Percentiles rank a stretch among this genome's conserved stretches.
phyloP scores from a whole-genome alignment of 164 flowering plant species.

The Dillenia turbinata region DNA sequence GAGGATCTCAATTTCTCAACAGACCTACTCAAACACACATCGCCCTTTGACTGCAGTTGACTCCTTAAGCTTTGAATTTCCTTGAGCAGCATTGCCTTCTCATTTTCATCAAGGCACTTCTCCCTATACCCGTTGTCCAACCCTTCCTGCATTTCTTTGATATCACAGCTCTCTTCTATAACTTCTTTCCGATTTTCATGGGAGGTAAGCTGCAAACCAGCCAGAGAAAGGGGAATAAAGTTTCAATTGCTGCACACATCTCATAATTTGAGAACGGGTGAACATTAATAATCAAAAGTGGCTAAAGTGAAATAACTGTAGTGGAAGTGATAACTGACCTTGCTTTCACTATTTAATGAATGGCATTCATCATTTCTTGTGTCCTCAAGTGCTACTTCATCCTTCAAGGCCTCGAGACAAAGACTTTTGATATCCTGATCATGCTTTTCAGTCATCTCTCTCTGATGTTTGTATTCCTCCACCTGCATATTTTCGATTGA shows the following conservation, averaged over 20 bases:
- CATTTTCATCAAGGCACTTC: constrained; percentile 33
- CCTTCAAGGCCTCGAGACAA: constrained; percentile 12
- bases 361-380: constrained; percentile 3
- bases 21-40: constrained; percentile 33
- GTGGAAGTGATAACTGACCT: constrained; percentile 19
- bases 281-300: too few relatives aligned
- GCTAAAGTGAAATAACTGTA: too few relatives aligned
- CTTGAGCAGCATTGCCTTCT: constrained; percentile 69
- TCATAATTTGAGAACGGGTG: too few relatives aligned
- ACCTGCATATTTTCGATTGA: constrained; percentile 31
- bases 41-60: constrained; percentile 44
- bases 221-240: not conserved
- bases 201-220: constrained; percentile 30
- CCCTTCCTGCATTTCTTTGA: constrained; percentile 32
- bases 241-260: too few relatives aligned
- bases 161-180: constrained; percentile 28
- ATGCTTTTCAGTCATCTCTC: constrained; percentile 2
- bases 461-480: constrained; percentile 38
- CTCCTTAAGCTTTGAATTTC: constrained; percentile 63
- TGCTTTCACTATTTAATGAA: constrained; percentile 20
- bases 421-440: constrained; percentile 14
- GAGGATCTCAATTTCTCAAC: constrained; percentile 43
- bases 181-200: constrained; percentile 23
- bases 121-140: constrained; percentile 12
- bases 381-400: constrained; percentile 18